Percentiles rank a stretch among this genome's conserved stretches.
phyloP scores from a whole-genome alignment of 352 stramenopile genomes.

The Aphanomyces cochlioides region DNA sequence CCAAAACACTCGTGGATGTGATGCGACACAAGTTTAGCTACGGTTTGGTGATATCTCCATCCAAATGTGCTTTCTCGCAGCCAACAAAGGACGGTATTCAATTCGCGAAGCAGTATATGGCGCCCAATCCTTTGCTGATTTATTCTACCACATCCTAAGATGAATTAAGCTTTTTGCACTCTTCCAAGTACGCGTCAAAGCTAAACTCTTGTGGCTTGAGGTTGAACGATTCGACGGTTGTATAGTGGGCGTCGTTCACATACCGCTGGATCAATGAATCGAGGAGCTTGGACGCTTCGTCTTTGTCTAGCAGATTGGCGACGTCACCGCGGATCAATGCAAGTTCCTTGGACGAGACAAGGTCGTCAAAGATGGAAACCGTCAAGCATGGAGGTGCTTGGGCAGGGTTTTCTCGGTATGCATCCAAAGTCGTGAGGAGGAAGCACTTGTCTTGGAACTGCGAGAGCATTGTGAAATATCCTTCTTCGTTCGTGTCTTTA shows the following conservation, averaged over 20 bases:
- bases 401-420: constrained; percentile 81
- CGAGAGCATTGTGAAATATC: constrained; percentile 86
- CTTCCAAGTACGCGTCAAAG: constrained; percentile 70
- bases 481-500: constrained; percentile 43
- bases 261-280: constrained; percentile 64
- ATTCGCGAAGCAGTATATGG: constrained; percentile 59
- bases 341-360: constrained; percentile 70
- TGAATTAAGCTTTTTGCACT: constrained; percentile 36
- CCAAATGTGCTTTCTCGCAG: constrained; percentile 63
- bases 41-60: constrained; percentile 50
- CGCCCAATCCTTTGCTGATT: constrained; percentile 47
- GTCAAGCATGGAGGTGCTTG: constrained; percentile 72
- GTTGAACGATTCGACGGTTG: constrained; percentile 84
- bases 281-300: constrained; percentile 65
- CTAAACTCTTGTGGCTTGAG: constrained; percentile 78
- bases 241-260: constrained; percentile 57
- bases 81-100: constrained; percentile 57
- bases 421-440: constrained; percentile 80
- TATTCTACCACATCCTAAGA: constrained; percentile 39
- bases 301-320: constrained; percentile 83
- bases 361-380: constrained; percentile 74
- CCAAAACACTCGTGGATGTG: constrained; percentile 55
- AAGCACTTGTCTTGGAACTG: constrained; percentile 89
- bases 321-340: constrained; percentile 73
- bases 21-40: constrained; percentile 71